Conservation (phyloP, 257 asterid genomes). For the Solanum paucissectum region DNA sequence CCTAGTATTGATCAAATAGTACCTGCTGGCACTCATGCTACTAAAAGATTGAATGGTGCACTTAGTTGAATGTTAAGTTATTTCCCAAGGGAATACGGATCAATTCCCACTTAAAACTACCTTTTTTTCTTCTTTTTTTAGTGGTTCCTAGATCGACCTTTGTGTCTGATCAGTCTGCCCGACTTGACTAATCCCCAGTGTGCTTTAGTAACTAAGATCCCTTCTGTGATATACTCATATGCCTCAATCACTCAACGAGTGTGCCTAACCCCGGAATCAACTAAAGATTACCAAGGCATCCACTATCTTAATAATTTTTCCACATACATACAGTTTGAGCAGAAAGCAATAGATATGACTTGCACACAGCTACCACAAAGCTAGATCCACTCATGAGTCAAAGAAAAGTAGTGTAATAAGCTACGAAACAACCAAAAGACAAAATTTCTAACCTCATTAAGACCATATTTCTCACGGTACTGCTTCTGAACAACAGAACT, state of each 20-base stretch:
- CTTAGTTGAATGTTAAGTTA: background rate
- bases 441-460: slow-evolving; percentile 35
- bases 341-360: background rate
- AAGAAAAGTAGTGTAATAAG: background rate
- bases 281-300: background rate
- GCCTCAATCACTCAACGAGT: background rate
- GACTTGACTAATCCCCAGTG: background rate
- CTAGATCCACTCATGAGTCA: background rate
- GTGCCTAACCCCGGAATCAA: background rate
- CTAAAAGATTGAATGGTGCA: background rate
- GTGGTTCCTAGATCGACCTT: background rate
- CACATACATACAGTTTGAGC: background rate
- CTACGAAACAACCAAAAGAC: background rate
- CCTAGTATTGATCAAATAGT: background rate
- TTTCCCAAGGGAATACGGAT: background rate
- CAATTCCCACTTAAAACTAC: background rate
- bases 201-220: background rate
- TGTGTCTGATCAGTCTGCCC: background rate
- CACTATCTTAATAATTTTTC: background rate
- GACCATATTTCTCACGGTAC: slow-evolving; percentile 63
- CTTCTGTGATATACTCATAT: background rate
- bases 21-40: background rate
- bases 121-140: background rate
- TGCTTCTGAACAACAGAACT: slow-evolving; percentile 70
- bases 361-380: background rate